Conservation (phyloP, 2,329 filamentous ascomycete genomes). For the Fusarium chuoi region DNA sequence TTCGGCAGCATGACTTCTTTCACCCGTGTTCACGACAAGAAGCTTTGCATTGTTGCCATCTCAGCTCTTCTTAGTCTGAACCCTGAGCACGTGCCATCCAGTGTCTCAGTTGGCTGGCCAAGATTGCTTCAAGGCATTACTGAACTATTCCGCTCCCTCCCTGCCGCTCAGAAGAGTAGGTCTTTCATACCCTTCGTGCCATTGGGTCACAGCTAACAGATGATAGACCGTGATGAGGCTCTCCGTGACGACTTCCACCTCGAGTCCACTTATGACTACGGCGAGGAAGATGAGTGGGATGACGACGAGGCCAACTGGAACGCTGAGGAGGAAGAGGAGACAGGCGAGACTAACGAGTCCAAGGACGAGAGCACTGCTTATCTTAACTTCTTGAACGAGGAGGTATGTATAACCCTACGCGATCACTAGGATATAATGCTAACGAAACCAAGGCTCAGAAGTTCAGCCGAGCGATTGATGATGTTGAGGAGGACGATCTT, state of each 20-base stretch:
- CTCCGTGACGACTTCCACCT: constrained; percentile 87
- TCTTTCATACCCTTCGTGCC: constrained; percentile 12
- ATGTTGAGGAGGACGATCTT: constrained; percentile 85
- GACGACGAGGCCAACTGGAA: constrained; percentile 87
- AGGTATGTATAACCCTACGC: constrained; percentile 62
- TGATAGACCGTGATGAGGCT: constrained; percentile 84
- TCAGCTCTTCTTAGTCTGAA: constrained; percentile 83
- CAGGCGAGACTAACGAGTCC: constrained; percentile 72
- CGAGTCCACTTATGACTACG: constrained; percentile 71
- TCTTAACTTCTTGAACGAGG: constrained; percentile 93
- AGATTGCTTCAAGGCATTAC: constrained; percentile 89
- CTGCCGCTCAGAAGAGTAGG: constrained; percentile 85
- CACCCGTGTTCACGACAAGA: constrained; percentile 96
- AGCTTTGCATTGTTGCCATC: constrained; percentile 95
- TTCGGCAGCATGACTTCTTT: constrained; percentile 96
- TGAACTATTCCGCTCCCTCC: constrained; percentile 89
- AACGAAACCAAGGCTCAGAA: constrained; percentile 76
- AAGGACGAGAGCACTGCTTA: constrained; percentile 95
- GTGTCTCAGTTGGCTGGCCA: constrained; percentile 95
- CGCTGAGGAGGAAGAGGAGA: constrained; percentile 75
- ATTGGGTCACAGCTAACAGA: constrained; percentile 40
- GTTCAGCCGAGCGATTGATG: constrained; percentile 75
- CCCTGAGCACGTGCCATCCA: constrained; percentile 85
- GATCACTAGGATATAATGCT: constrained; percentile 20
- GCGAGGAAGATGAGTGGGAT: constrained; percentile 82